phyloP scores from a whole-genome alignment of 805 yeast genomes.

The Vanderwaltozyma yarrowii region DNA sequence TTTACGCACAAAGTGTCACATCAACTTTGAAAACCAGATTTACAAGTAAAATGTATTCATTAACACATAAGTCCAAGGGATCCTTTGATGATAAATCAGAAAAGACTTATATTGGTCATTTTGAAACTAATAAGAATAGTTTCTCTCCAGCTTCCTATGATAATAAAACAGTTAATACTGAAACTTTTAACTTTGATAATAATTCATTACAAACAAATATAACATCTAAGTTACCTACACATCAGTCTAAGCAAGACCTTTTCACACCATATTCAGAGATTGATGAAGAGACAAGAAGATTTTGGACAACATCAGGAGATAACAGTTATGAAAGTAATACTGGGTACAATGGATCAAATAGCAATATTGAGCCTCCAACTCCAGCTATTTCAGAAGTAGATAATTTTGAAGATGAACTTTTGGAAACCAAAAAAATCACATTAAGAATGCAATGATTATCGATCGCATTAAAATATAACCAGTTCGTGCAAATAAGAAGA shows the following conservation, averaged over 20 bases:
- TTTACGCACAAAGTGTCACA: background rate
- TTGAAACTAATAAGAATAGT: conserved; percentile 10
- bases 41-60: background rate
- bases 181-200: conserved; percentile 4
- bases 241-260: conserved; percentile 4
- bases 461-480: background rate
- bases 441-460: background rate
- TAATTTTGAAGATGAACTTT: background rate
- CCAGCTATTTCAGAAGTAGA: background rate
- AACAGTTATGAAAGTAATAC: background rate
- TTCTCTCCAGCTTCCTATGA: conserved; percentile 9
- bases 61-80: background rate
- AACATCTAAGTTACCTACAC: background rate
- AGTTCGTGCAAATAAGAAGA: too few species aligned
- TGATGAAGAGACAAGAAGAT: conserved; percentile 29
- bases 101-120: conserved; percentile 7
- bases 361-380: background rate
- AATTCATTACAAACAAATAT: background rate
- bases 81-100: conserved; percentile 7
- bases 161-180: background rate
- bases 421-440: background rate
- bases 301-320: conserved; percentile 21
- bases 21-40: background rate
- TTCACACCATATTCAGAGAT: conserved; percentile 29
- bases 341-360: background rate